Base-by-base conservation (phyloP, 768 basidiomycete species). In the Daedalea quercina region DNA sequence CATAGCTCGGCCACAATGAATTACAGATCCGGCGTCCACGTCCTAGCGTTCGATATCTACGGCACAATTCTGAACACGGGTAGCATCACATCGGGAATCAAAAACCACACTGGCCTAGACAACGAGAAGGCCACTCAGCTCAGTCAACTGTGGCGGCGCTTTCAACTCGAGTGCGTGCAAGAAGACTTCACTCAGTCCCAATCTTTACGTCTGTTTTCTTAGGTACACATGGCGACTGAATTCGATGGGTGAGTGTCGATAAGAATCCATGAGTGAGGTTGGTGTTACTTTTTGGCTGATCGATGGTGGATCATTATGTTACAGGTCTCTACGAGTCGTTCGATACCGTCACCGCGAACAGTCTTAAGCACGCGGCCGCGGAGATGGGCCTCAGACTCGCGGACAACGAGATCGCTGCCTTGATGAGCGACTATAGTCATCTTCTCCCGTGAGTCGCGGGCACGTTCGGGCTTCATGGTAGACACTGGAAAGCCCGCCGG, bases 141-240 rank as follows among this genome's bases (percentile, higher is more conserved):
- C 11, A 51, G 56, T 9, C 34, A 44, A 15, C 40, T 58, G 11
- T 67, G 63, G 66, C 37, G 66, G 28, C 56, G 47, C n/a, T 62
- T 63, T 48, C 67, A 67, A 53, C 63, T 67, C 22, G 66, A 68
- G 66, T 68, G 26, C 2, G 52, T 41, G 6, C 22, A 12, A 31
- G n/a, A n/a, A n/a, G n/a, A n/a, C n/a, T n/a, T n/a, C n/a, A n/a
- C n/a, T n/a, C n/a, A n/a, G n/a, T n/a, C n/a, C 12, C 13, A 41
- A 25, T 11, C 35, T 11, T 24, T 42, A 15, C 50, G 22, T n/a
- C 23, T 4, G 15, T 6, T 24, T 20, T 34, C 20, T 26, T 47
- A 68, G 67, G 51, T 68, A 67, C 45, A 67, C 67, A 9, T 68
- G 63, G 65, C 28, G 67, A 9, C 53, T 67, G 33, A 65, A 63